A percentile compares a stretch with the other conserved stretches of the same genome.
These are phyloP conservation scores for Coniosporium tulheliwenetii DNA, from an alignment of 2,329 filamentous ascomycete genomes.

Conservation along the genomic window DNA sequence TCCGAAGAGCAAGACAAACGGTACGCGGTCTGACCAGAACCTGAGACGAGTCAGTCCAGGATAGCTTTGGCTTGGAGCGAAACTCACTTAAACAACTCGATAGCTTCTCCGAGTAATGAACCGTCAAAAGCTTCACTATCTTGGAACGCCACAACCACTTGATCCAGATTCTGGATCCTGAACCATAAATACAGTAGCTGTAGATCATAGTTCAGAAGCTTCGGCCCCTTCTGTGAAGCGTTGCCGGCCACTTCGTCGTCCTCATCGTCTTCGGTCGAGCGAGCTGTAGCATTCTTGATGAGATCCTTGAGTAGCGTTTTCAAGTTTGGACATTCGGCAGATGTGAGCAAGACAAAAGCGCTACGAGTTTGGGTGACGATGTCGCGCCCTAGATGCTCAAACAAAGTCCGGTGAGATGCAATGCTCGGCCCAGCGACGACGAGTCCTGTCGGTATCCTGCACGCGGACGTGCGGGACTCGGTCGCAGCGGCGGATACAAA, in stretches of 20 bases:
- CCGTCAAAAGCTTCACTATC: slow-evolving; percentile 74
- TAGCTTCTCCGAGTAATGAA: slow-evolving; percentile 52
- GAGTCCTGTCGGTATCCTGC: slow-evolving; percentile 24
- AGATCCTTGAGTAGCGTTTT: slow-evolving; percentile 59
- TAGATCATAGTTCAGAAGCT: slow-evolving; percentile 64
- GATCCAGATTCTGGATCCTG: slow-evolving; percentile 34
- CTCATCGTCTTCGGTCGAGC: slow-evolving; percentile 23
- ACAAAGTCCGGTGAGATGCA: slow-evolving; percentile 59
- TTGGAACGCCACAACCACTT: slow-evolving; percentile 58
- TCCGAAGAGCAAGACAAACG: slow-evolving; percentile 62
- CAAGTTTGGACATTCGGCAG: slow-evolving; percentile 56
- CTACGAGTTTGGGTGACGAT: slow-evolving; percentile 30
- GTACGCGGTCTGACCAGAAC: slow-evolving; percentile 60
- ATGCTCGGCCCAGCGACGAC: slow-evolving; percentile 68
- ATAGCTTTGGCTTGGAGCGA: background rate
- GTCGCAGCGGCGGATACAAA: slow-evolving; percentile 19
- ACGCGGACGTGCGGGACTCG: slow-evolving; percentile 3
- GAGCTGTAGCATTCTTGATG: slow-evolving; percentile 47
- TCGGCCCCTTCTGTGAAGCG: slow-evolving; percentile 35
- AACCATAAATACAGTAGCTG: slow-evolving; percentile 51
- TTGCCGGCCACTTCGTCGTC: slow-evolving; percentile 40
- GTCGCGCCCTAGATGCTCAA: slow-evolving; percentile 44
- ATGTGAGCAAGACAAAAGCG: slow-evolving; percentile 50
- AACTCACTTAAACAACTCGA: slow-evolving; percentile 50
- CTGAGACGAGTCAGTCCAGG: slow-evolving; percentile 18